phyloP scores from a whole-genome alignment of 139 green algal genomes.

The Microglena sp. region DNA sequence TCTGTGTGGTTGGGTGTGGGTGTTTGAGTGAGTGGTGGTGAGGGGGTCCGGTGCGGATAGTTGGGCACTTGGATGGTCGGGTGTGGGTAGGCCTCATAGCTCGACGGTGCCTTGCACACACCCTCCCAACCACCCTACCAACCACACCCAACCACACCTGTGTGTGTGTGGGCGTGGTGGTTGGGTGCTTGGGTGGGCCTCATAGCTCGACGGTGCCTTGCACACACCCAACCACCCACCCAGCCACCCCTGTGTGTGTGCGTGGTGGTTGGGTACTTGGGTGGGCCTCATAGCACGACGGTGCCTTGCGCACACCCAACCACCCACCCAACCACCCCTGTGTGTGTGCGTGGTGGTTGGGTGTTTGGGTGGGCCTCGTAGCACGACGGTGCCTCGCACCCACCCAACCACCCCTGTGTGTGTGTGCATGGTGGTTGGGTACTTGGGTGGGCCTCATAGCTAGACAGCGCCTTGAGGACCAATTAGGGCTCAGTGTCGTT shows the following conservation, averaged over 20 bases:
- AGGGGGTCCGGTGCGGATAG: too few species aligned
- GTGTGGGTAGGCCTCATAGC: neutral
- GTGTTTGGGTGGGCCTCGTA: neutral
- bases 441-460: neutral
- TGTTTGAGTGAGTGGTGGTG: neutral
- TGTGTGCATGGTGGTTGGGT: neutral
- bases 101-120: neutral
- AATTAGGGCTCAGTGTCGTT: too few species aligned
- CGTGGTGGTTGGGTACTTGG: too few species aligned
- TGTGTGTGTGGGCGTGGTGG: too few species aligned
- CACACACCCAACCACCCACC: neutral
- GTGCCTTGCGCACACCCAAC: neutral
- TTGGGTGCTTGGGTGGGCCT: neutral
- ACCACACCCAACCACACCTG: too few species aligned
- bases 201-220: neutral
- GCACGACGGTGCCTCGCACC: too few species aligned
- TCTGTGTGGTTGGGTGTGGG: neutral
- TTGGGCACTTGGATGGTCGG: too few species aligned
- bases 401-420: neutral
- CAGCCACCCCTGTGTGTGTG: too few species aligned
- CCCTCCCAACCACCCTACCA: too few species aligned
- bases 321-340: neutral
- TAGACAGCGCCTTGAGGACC: neutral
- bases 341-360: too few species aligned
- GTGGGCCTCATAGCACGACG: neutral